These are phyloP conservation scores for Claviceps cyperi DNA, from an alignment of 2,329 filamentous ascomycete species.

Conservation along the genomic window DNA sequence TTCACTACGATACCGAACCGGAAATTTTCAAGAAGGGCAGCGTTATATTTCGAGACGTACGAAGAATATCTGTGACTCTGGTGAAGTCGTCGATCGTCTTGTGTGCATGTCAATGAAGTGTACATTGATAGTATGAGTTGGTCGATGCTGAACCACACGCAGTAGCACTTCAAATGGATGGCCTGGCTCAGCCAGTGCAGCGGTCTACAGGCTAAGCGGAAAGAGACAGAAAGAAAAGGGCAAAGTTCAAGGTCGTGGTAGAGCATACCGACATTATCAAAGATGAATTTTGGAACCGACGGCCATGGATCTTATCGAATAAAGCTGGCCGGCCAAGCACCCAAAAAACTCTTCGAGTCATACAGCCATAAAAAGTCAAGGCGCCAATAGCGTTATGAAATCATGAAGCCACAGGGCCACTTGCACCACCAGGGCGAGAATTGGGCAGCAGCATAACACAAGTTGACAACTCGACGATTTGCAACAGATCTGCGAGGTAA, in stretches of 20 bases:
- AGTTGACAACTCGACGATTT: no score
- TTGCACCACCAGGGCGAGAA: no score
- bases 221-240: constrained; percentile 65
- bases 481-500: no score
- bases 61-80: constrained; percentile 12
- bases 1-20: constrained; percentile 95
- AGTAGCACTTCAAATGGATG: constrained; percentile 31
- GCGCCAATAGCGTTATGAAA: no score
- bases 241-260: constrained; percentile 67
- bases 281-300: constrained; percentile 80
- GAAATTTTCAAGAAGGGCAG: constrained; percentile 91
- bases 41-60: constrained; percentile 68
- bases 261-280: constrained; percentile 90
- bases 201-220: constrained; percentile 70
- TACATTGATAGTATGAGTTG: constrained; percentile 46
- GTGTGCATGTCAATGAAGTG: no score
- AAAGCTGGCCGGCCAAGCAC: constrained; percentile 58
- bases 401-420: no score
- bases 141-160: no score
- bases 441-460: no score
- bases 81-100: neutral
- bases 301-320: constrained; percentile 72
- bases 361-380: no score
- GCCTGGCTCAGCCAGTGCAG: constrained; percentile 34
- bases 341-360: constrained; percentile 35